Conservation (phyloP, 2,329 filamentous ascomycete species). For the Acrocalymma vagum region DNA sequence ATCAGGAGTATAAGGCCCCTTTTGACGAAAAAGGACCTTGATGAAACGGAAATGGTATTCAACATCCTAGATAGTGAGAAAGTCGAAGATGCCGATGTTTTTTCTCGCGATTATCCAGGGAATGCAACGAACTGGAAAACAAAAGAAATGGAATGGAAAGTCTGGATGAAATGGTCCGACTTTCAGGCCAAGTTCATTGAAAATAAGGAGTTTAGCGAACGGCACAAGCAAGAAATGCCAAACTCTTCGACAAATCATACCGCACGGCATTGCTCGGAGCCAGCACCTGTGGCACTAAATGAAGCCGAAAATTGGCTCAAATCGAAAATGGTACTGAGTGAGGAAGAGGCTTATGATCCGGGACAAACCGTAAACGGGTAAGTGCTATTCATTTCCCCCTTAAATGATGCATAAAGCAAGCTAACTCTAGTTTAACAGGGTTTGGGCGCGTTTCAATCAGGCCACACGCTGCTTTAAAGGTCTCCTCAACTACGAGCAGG, state of each 20-base stretch:
- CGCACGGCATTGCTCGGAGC: slow-evolving; percentile 21
- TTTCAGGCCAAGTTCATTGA: slow-evolving; percentile 55
- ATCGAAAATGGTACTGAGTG: slow-evolving; percentile 69
- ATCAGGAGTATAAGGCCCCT: slow-evolving; percentile 70
- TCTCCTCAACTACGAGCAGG: slow-evolving; percentile 71
- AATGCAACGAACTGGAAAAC: slow-evolving; percentile 31
- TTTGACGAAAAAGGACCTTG: slow-evolving; percentile 50
- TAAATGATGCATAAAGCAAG: no score
- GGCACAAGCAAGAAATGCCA: slow-evolving; percentile 16
- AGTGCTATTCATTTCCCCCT: slow-evolving; percentile 28
- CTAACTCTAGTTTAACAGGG: slow-evolving; percentile 36
- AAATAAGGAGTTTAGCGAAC: slow-evolving; percentile 34
- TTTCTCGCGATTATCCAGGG: slow-evolving; percentile 58
- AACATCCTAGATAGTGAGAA: slow-evolving; percentile 54
- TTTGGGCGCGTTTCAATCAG: slow-evolving; percentile 71
- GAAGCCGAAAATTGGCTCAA: slow-evolving; percentile 63
- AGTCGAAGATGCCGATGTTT: slow-evolving; percentile 53
- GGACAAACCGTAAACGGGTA: slow-evolving; percentile 63
- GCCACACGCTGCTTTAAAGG: slow-evolving; percentile 78
- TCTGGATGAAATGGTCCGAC: slow-evolving; percentile 56
- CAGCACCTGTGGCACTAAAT: slow-evolving; percentile 17
- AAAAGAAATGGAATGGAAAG: slow-evolving; percentile 12
- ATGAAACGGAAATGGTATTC: slow-evolving; percentile 69
- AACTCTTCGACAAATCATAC: not conserved
- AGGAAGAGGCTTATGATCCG: slow-evolving; percentile 65